Conservation (phyloP, 2,329 filamentous ascomycete species). For the Orbilia quercus region DNA sequence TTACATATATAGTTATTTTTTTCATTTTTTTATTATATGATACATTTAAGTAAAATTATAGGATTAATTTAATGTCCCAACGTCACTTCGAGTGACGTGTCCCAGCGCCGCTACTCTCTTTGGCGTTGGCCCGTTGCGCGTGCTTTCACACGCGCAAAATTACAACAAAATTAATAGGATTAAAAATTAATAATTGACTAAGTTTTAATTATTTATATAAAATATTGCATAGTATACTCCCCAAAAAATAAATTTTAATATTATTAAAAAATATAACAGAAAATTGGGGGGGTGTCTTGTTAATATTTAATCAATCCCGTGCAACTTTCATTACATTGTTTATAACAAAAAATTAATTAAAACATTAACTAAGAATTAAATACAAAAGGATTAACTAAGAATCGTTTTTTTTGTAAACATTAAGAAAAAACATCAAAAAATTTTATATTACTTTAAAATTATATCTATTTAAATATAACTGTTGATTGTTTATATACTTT, state of each 20-base stretch:
- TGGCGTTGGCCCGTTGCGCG: background rate
- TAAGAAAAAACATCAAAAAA: too few relatives aligned
- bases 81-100: too few relatives aligned
- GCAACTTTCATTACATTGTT: slow-evolving; percentile 16
- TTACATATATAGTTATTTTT: slow-evolving; percentile 10
- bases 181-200: slow-evolving; percentile 22
- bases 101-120: background rate
- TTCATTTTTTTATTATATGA: slow-evolving; percentile 18
- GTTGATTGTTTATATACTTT: too few relatives aligned
- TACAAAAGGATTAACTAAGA: too few relatives aligned
- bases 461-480: too few relatives aligned
- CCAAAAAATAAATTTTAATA: slow-evolving; percentile 13
- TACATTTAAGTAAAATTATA: slow-evolving; percentile 24
- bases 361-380: too few relatives aligned
- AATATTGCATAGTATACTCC: slow-evolving; percentile 11
- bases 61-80: slow-evolving; percentile 14
- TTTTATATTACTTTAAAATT: too few relatives aligned
- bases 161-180: slow-evolving; percentile 24
- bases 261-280: slow-evolving; percentile 19
- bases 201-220: slow-evolving; percentile 13
- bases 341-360: slow-evolving; percentile 19
- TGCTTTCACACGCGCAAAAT: slow-evolving; percentile 4
- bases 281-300: slow-evolving; percentile 27
- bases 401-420: too few relatives aligned
- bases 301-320: slow-evolving; percentile 35